phyloP scores from a whole-genome alignment of 768 basidiomycete genomes.

The Leccinellum albellum region DNA sequence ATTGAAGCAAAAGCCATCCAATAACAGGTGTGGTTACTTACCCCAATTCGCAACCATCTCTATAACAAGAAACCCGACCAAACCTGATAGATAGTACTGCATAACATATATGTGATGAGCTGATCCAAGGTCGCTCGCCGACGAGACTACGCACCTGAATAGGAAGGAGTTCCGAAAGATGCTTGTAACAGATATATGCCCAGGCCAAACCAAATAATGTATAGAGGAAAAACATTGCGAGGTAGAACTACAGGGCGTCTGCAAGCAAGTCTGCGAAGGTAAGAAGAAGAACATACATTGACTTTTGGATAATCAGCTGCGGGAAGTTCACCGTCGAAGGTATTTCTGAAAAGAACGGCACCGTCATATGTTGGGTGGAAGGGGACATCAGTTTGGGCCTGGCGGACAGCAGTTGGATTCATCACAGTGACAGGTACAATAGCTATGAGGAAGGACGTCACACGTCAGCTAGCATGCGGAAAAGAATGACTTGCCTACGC shows the following conservation, averaged over 20 bases:
- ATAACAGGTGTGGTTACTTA: constrained; percentile 29
- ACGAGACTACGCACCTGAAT: constrained; percentile 60
- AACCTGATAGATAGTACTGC: constrained; percentile 88
- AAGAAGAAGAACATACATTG: constrained; percentile 52
- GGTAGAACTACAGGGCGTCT: constrained; percentile 65
- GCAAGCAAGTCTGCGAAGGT: not conserved
- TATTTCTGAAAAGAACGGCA: constrained; percentile 79
- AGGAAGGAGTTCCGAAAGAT: constrained; percentile 79
- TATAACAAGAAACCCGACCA: constrained; percentile 80
- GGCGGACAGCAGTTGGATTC: constrained; percentile 30
- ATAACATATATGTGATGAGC: constrained; percentile 1
- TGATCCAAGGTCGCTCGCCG: not conserved
- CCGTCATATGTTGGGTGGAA: constrained; percentile 79
- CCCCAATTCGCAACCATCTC: constrained; percentile 95
- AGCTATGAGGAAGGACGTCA: constrained; percentile 42
- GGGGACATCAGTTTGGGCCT: constrained; percentile 48
- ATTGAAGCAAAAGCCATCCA: constrained; percentile 2
- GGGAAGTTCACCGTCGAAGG: constrained; percentile 82
- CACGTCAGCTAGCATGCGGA: not conserved
- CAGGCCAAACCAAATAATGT: constrained; percentile 62
- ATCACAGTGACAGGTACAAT: constrained; percentile 87
- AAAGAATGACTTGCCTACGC: constrained; percentile 69
- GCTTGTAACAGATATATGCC: constrained; percentile 80
- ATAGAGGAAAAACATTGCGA: constrained; percentile 81
- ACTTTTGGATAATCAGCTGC: constrained; percentile 98